These are phyloP conservation scores for Suillus cothurnatus DNA, from an alignment of 768 basidiomycete species.

Conservation along the genomic window DNA sequence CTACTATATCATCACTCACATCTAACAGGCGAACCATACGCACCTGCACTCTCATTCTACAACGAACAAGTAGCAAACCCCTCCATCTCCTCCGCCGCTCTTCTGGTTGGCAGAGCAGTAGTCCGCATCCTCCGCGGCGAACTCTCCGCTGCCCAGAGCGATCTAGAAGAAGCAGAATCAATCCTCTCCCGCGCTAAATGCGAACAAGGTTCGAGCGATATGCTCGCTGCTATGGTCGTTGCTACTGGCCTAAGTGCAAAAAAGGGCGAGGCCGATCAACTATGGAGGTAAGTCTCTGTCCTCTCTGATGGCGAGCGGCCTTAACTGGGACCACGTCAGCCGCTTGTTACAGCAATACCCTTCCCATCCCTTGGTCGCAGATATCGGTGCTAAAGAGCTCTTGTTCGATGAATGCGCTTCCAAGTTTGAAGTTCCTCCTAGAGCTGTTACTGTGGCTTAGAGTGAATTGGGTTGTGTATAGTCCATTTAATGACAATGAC, in stretches of 20 bases:
- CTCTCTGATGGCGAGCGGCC: constrained; percentile 4
- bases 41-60: constrained; percentile 62
- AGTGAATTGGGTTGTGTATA: neutral
- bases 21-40: constrained; percentile 33
- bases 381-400: constrained; percentile 59
- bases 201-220: constrained; percentile 53
- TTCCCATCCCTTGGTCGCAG: constrained; percentile 66
- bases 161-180: constrained; percentile 66
- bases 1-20: neutral
- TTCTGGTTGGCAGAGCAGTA: constrained; percentile 79
- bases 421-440: constrained; percentile 63
- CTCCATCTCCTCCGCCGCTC: constrained; percentile 69
- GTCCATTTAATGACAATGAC: neutral
- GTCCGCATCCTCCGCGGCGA: constrained; percentile 80
- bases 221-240: constrained; percentile 68
- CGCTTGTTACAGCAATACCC: constrained; percentile 55
- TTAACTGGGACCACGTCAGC: constrained; percentile 28
- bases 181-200: constrained; percentile 47
- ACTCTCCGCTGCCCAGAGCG: constrained; percentile 73
- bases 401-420: constrained; percentile 64
- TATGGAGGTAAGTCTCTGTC: constrained; percentile 60
- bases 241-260: constrained; percentile 64
- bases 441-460: constrained; percentile 34
- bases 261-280: constrained; percentile 61
- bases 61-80: constrained; percentile 85